Conservation (phyloP, 306 rosid genomes). For the Cucumis hystrix region DNA sequence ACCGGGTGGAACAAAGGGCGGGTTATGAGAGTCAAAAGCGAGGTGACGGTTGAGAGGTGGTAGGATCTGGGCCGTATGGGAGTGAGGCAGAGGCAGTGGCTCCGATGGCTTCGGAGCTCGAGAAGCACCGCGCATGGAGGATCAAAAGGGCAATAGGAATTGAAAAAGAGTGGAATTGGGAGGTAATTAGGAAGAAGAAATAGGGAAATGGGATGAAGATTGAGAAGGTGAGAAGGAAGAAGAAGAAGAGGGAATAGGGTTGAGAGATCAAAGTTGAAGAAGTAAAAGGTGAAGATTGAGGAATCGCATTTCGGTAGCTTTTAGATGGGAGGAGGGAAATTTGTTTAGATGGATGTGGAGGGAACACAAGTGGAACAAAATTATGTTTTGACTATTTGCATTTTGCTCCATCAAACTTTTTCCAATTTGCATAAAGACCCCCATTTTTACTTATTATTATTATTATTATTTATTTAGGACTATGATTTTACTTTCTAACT, state of each 20-base stretch:
- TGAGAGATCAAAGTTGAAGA: slow-evolving; percentile 2
- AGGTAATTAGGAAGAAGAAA: not conserved
- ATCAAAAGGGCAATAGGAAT: not conserved
- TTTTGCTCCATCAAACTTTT: slow-evolving; percentile 4
- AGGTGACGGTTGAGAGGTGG: slow-evolving; percentile 71
- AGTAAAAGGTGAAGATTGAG: not conserved
- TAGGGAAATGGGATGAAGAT: not conserved
- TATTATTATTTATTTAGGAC: no score
- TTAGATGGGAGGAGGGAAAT: slow-evolving; percentile 77
- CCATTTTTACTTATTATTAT: not conserved
- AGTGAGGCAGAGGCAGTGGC: slow-evolving; percentile 24
- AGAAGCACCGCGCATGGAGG: slow-evolving; percentile 53
- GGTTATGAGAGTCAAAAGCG: slow-evolving; percentile 57
- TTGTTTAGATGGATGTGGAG: slow-evolving; percentile 99
- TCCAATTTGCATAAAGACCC: not conserved
- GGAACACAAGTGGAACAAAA: slow-evolving; percentile 43
- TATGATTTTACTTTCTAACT: no score
- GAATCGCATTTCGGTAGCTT: slow-evolving; percentile 13
- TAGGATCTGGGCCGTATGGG: slow-evolving; percentile 26
- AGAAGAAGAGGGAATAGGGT: not conserved
- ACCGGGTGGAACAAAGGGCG: slow-evolving; percentile 54
- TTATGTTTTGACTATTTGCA: not conserved
- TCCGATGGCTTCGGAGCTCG: slow-evolving; percentile 43
- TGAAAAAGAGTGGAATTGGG: slow-evolving; percentile 1
- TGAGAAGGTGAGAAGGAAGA: not conserved